Evolutionary conservation across 1,139 yeast genomes (phyloP), one percentile per base, ranked within the genome.

Genomic region (Taphrina populina): DNA sequence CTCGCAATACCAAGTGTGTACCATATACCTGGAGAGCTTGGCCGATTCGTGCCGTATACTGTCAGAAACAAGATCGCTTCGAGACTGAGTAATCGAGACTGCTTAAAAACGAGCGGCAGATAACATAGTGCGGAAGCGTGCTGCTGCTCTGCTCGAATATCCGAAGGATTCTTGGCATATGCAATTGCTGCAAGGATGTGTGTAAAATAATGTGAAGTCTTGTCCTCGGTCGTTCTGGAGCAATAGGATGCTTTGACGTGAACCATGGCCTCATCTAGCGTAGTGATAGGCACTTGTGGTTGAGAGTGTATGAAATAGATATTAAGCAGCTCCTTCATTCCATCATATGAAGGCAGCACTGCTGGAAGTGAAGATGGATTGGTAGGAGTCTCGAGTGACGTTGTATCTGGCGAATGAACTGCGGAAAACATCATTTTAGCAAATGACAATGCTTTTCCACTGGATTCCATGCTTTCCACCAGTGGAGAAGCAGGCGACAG

Each of bases 11-110:
- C 96, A 60, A 87, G 72, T 1, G 86, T 80, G 65, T 87, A 87
- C 96, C 96, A 88, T n/a, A 87, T 87, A 1, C 95, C 94, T 0
- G 96, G 95, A 3, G 81, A 79, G 0, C 74, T 69, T 0, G 76
- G 76, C 2, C 74, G 63, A 72, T 72, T 70, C 27, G 71, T 76
- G 1, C 95, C 81, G 65, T 84, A 88, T 3, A 82, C 67, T 0
- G 94, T 80, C 39, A 84, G 71, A 20, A 87, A 71, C 27, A 88
- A 67, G 15, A 86, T 73, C 0, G 90, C 92, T 65, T 85, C 90
- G 2, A 88, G 69, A 0, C 85, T 76, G 64, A 84, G 94, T 44
- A 87, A 70, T 36, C 83, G 76, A 64, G 87, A 86, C 0, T 71
- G 61, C 2, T 75, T 68, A 64, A 81, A 80, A 0, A 83, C 81